phyloP scores from a whole-genome alignment of 495 filamentous ascomycete genomes.

The Pseudevernia furfuracea region DNA sequence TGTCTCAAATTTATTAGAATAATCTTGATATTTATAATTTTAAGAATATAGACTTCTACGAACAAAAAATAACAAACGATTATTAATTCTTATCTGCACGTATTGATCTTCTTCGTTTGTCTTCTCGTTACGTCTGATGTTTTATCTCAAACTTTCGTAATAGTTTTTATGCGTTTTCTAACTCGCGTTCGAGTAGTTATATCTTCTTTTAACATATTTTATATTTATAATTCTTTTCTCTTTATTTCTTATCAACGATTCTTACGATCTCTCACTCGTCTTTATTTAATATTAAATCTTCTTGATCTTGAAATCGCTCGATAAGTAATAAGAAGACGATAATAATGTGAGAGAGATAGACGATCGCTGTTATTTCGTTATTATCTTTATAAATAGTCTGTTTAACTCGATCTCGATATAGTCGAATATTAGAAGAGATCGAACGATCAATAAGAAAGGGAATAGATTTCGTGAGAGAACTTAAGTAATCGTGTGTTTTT shows the following conservation, averaged over 20 bases:
- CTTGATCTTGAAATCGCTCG: background rate
- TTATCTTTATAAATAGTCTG: too few species aligned
- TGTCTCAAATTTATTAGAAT: background rate
- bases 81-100: background rate
- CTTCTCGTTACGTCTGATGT: background rate
- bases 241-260: background rate
- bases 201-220: conserved; percentile 10
- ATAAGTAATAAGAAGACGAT: background rate
- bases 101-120: background rate
- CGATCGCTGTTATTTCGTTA: background rate
- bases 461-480: background rate
- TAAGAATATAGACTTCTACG: background rate
- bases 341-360: background rate
- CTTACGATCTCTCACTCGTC: conserved; percentile 9
- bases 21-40: background rate
- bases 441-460: background rate
- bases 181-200: conserved; percentile 7
- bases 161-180: conserved; percentile 5
- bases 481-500: conserved; percentile 13
- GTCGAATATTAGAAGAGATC: background rate
- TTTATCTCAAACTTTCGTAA: conserved; percentile 3
- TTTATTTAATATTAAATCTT: background rate
- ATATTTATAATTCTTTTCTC: conserved; percentile 9
- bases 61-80: conserved; percentile 4
- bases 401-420: too few species aligned